Percentiles rank a stretch among this genome's conserved stretches.
Evolutionary conservation across 805 yeast species (phyloP).

Genomic region (Kluyveromyces siamensis): DNA sequence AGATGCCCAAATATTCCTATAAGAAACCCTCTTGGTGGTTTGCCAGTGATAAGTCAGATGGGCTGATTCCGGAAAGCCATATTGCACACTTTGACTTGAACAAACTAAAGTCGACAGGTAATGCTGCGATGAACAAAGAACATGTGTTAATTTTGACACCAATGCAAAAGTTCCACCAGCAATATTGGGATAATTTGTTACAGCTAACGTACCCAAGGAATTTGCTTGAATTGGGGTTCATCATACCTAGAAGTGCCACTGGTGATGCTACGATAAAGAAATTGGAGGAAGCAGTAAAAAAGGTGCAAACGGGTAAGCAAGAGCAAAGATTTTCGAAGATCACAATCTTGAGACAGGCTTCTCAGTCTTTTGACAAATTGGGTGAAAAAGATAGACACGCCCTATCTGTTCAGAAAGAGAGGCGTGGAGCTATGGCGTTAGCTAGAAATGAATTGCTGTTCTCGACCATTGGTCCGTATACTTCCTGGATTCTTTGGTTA

Average conservation of each 20-base stretch:
- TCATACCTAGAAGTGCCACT: slow-evolving; percentile 70
- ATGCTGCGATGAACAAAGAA: slow-evolving; percentile 69
- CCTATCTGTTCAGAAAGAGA: slow-evolving; percentile 70
- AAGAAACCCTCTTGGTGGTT: slow-evolving; percentile 30
- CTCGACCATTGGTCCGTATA: slow-evolving; percentile 80
- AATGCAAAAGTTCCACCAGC: slow-evolving; percentile 74
- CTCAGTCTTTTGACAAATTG: slow-evolving; percentile 65
- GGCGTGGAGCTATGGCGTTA: slow-evolving; percentile 85
- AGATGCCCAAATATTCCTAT: slow-evolving; percentile 40
- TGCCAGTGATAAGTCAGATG: slow-evolving; percentile 43
- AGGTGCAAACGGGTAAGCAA: slow-evolving; percentile 54
- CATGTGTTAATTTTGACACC: slow-evolving; percentile 84
- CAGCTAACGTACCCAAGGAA: slow-evolving; percentile 75
- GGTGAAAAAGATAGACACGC: slow-evolving; percentile 88
- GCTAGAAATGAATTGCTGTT: slow-evolving; percentile 89
- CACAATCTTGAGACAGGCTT: slow-evolving; percentile 85
- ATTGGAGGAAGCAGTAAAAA: slow-evolving; percentile 69
- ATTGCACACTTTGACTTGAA: slow-evolving; percentile 81
- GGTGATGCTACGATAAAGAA: slow-evolving; percentile 73
- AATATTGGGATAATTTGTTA: slow-evolving; percentile 80
- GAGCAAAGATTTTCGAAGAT: slow-evolving; percentile 69
- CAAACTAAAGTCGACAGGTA: slow-evolving; percentile 58
- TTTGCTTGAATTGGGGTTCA: slow-evolving; percentile 81
- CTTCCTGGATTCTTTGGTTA: slow-evolving; percentile 94
- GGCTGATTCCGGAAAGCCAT: slow-evolving; percentile 59